A percentile compares a stretch with the other conserved stretches of the same genome.
Conservation (phyloP, 331 rosid genomes). For the Ulmus americana region DNA sequence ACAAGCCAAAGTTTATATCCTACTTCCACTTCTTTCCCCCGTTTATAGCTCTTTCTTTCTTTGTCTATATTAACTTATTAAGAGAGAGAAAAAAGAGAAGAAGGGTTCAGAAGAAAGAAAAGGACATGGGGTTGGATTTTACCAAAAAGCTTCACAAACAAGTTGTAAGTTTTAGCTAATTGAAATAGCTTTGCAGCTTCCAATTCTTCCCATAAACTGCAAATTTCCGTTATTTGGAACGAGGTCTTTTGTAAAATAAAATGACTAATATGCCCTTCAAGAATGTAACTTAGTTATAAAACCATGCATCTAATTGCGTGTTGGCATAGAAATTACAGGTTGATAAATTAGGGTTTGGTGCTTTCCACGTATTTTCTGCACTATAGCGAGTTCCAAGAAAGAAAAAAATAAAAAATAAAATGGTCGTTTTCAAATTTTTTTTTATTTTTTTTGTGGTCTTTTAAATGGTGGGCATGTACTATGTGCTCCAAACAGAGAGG, state of each 20-base stretch:
- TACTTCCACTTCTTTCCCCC: conserved; percentile 33
- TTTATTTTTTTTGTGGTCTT: conserved; percentile 14
- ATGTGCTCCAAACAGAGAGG: neutral
- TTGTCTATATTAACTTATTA: conserved; percentile 6
- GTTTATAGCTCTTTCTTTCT: conserved; percentile 54
- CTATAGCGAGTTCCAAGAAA: neutral
- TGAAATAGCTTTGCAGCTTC: conserved; percentile 46
- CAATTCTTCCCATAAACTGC: conserved; percentile 40
- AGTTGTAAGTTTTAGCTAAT: conserved; percentile 38
- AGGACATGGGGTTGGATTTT: conserved; percentile 29
- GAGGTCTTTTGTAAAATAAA: neutral
- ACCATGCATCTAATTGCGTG: neutral
- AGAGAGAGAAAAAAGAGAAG: conserved; percentile 20
- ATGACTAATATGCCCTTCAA: conserved; percentile 33
- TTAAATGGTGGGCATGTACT: conserved; percentile 5
- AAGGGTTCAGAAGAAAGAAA: conserved; percentile 9
- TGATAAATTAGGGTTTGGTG: conserved; percentile 29
- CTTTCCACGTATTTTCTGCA: conserved; percentile 37
- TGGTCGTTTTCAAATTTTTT: conserved; percentile 12
- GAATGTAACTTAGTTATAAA: conserved; percentile 23
- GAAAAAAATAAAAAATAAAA: neutral
- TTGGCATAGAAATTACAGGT: conserved; percentile 1
- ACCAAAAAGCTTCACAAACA: conserved; percentile 34
- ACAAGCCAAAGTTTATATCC: conserved; percentile 41
- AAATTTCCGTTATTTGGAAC: conserved; percentile 14